Percentiles rank a stretch among this genome's conserved stretches.
These are phyloP conservation scores for Clarireedia paspali DNA, from an alignment of 2,329 filamentous ascomycete species.

Conservation along the genomic window DNA sequence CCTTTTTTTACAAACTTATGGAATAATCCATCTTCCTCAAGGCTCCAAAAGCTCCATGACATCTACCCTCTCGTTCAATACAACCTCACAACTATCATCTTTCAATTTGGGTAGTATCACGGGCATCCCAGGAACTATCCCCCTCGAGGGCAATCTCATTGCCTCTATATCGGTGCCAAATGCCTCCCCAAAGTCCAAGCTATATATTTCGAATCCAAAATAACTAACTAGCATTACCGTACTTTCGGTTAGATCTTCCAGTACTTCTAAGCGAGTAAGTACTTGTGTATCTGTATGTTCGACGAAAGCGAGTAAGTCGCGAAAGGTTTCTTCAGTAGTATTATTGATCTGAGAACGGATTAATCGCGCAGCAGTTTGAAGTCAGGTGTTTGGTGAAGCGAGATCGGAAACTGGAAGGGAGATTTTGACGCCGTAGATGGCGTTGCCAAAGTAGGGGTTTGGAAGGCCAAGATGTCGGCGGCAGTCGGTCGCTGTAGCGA, in stretches of 20 bases:
- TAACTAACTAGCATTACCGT: background rate
- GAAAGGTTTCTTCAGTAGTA: background rate
- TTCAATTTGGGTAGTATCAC: background rate
- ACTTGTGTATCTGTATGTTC: background rate
- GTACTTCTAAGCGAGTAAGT: background rate
- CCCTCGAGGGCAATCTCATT: background rate
- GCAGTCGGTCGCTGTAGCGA: background rate
- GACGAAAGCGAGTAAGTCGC: background rate
- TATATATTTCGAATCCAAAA: background rate
- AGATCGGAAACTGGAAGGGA: background rate
- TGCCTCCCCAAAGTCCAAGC: background rate
- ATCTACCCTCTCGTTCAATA: background rate
- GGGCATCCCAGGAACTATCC: background rate
- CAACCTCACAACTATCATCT: background rate
- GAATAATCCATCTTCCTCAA: no score
- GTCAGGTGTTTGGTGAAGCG: background rate
- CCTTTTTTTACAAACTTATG: no score
- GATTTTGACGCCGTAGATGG: background rate
- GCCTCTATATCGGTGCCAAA: no score
- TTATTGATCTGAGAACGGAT: no score
- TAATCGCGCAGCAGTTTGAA: no score
- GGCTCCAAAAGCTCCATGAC: no score
- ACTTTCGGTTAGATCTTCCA: background rate
- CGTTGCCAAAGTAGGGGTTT: background rate
- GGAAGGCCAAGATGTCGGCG: background rate